Base-by-base conservation (phyloP, 2,329 filamentous ascomycete genomes). In the Chaetomiaceae sp. region DNA sequence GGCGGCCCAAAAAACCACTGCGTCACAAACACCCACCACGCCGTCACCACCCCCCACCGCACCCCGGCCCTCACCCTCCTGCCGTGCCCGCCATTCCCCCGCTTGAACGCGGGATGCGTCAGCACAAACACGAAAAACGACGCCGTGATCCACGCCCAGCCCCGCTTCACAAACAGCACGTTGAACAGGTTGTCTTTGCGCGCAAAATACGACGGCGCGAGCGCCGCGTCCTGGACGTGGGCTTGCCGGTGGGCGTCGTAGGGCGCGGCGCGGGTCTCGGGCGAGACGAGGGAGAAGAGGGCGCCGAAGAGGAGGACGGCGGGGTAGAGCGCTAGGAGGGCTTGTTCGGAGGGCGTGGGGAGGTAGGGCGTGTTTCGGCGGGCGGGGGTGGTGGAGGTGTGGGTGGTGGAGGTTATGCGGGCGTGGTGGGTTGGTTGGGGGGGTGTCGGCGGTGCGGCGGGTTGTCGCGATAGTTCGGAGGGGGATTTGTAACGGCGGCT, bases 1-100 rank as follows among this genome's bases (percentile, higher is more conserved):
- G 90, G 79, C 2, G 94, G 85, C 0, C 94, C 94, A 64, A 99
- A 96, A 69, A 85, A 97, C 94, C 94, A 97, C 74, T 97, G 94
- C 59, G 94, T 99, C 16, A 94, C 84, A 34, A 90, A 73, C 37
- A 90, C 76, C 94, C 94, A 99, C 71, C 85, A 86, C 1, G 72
- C 64, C 8, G 94, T 97, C 0, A 90, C 81, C 8, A 86, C 71
- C 0, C 60, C 74, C 77, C 90, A 99, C 43, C 94, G 80, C 20
- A 85, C 45, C 1, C 75, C 65, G 0, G 87, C 89, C 54, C 10
- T 80, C 48, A 62, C 56, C 72, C 75, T 58, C 69, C 64, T 5
- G 67, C 57, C 55, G 50, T 13, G 38, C 62, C 66, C 27, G 66
- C 62, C 32, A 67, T 21, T 18, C 9, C 78, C 57, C 25, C 25